Evolutionary conservation across 73 alveolate species (phyloP).

Genomic region (Symbiodinium natans): DNA sequence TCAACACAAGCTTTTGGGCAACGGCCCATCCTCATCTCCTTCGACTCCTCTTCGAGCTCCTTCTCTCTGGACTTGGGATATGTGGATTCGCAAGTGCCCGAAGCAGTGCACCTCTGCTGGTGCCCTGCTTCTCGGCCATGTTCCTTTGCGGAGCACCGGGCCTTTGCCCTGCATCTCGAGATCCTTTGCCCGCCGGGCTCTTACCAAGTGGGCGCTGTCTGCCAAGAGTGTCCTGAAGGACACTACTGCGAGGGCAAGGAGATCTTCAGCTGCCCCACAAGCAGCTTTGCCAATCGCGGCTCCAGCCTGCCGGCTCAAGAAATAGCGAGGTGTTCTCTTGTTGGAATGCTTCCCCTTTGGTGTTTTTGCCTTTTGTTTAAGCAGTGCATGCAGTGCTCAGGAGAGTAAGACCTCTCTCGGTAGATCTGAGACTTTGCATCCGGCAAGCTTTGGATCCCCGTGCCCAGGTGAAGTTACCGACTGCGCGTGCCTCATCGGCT

Average conservation of each 20-base stretch:
- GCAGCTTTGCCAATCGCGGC: neutral
- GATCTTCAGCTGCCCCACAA: neutral
- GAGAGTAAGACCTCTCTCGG: no score
- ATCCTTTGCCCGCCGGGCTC: constrained; percentile 19
- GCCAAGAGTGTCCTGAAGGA: neutral
- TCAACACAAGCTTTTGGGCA: neutral
- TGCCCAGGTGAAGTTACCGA: constrained; percentile 5
- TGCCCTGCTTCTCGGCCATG: neutral
- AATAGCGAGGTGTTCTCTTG: no score
- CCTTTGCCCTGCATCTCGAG: neutral
- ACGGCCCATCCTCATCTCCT: neutral
- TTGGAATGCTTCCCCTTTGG: no score
- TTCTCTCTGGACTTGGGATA: neutral
- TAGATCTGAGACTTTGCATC: no score
- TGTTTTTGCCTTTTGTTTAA: no score
- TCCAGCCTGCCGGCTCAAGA: neutral
- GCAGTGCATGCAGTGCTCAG: no score
- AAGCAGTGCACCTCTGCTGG: neutral
- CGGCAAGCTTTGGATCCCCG: no score
- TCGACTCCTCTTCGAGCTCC: neutral
- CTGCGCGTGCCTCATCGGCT: neutral
- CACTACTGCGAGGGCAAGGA: neutral
- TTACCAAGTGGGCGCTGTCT: neutral
- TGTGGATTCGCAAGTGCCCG: neutral
- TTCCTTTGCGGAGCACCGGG: constrained; percentile 2